phyloP scores from a whole-genome alignment of 495 filamentous ascomycete genomes.

The Penicillium herquei region DNA sequence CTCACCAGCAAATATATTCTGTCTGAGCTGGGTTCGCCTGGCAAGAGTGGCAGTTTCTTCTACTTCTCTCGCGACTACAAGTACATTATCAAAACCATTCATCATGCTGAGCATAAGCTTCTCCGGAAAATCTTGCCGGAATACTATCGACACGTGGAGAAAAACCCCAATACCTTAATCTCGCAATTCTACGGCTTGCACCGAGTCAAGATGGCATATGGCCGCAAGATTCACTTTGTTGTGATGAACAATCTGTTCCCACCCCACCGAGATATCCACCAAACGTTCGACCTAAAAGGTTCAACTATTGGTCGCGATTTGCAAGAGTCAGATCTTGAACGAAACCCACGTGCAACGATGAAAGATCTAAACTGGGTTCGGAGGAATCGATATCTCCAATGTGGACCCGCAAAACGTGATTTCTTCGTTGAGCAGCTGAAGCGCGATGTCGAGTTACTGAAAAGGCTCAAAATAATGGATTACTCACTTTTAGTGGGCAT shows the following conservation, averaged over 20 bases:
- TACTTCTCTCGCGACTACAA: conserved; percentile 99
- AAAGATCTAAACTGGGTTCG: conserved; percentile 98
- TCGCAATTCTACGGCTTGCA: conserved; percentile 98
- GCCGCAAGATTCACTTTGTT: conserved; percentile 98
- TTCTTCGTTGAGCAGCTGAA: conserved; percentile 86
- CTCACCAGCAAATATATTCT: conserved; percentile 98
- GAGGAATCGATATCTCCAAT: conserved; percentile 77
- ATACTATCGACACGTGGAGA: conserved; percentile 89
- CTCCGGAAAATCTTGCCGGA: conserved; percentile 87
- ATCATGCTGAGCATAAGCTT: conserved; percentile 94
- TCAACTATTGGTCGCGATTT: conserved; percentile 92
- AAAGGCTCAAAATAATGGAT: conserved; percentile 94
- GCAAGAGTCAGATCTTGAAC: conserved; percentile 80
- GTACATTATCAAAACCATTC: conserved; percentile 99
- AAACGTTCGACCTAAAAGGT: conserved; percentile 97
- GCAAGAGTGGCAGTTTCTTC: conserved; percentile 99
- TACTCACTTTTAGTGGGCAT: conserved; percentile 95
- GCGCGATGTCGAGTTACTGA: conserved; percentile 79
- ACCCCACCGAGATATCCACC: conserved; percentile 94
- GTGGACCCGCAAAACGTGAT: conserved; percentile 81
- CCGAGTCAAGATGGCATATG: conserved; percentile 97
- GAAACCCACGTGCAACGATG: conserved; percentile 87
- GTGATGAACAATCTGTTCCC: conserved; percentile 99
- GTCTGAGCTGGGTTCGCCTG: conserved; percentile 93
- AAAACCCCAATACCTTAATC: conserved; percentile 93